phyloP scores from a whole-genome alignment of 345 rosid genomes.

The Eucalyptus leucophloia region DNA sequence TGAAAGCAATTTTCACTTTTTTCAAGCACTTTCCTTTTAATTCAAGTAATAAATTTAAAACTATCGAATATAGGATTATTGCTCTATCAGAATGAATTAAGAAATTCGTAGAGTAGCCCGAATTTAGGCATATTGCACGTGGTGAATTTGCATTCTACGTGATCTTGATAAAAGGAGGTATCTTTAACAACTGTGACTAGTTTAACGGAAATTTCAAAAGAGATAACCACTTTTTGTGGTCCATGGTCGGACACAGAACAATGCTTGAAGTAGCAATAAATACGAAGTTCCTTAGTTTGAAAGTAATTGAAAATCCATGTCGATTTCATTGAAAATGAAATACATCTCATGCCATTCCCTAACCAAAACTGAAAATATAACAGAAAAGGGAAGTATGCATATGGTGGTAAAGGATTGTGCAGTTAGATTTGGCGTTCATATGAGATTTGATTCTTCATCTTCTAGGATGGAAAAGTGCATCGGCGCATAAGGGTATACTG shows the following conservation, averaged over 20 bases:
- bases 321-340: not conserved
- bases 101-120: not conserved
- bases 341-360: not conserved
- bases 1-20: not conserved
- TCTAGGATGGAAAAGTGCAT: not conserved
- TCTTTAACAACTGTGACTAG: not conserved
- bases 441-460: not conserved
- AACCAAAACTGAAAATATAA: not conserved
- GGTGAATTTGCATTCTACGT: not conserved
- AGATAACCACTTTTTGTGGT: not conserved
- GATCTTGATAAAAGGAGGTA: not conserved
- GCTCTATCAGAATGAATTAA: not conserved
- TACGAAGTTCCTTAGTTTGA: not conserved
- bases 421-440: not conserved
- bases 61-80: not conserved
- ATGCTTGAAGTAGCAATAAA: not conserved
- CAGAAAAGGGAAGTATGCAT: not conserved
- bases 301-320: not conserved
- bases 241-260: not conserved
- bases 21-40: not conserved
- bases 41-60: not conserved
- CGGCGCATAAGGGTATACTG: accelerated
- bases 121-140: not conserved
- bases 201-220: not conserved
- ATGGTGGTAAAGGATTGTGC: not conserved